Conservation (phyloP, 83 land plant species). For the Isoetes engelmannii region DNA sequence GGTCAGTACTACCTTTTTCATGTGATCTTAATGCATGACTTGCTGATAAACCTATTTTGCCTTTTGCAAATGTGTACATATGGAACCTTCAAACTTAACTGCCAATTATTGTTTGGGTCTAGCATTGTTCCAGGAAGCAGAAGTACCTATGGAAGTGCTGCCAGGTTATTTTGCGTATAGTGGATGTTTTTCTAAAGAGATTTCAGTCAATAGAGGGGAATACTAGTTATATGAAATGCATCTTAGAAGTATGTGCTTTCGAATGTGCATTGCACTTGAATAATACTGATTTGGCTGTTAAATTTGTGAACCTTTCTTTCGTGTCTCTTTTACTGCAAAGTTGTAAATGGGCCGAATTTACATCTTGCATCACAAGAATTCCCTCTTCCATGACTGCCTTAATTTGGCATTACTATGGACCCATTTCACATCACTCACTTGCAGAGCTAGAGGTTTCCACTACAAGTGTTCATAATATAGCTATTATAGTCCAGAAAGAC, state of each 20-base stretch:
- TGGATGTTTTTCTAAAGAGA: conserved; percentile 17
- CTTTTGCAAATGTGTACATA: conserved; percentile 50
- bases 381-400: no score
- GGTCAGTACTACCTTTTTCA: neutral
- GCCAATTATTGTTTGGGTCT: conserved; percentile 49
- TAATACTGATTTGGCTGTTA: conserved; percentile 25
- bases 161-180: conserved; percentile 31
- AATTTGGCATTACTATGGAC: no score
- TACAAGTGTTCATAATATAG: no score
- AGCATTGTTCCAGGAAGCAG: conserved; percentile 40
- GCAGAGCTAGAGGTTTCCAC: no score
- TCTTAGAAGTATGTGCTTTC: conserved; percentile 49
- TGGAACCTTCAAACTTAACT: conserved; percentile 57
- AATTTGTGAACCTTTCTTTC: conserved; percentile 38
- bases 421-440: no score
- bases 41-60: neutral
- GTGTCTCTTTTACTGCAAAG: no score
- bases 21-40: neutral
- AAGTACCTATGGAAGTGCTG: conserved; percentile 43
- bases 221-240: no score
- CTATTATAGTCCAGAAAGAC: no score
- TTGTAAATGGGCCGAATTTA: no score
- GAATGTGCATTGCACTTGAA: conserved; percentile 45
- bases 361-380: no score
- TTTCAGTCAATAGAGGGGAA: conserved; percentile 8